Evolutionary conservation across 805 yeast species (phyloP), one percentile per base, ranked within the genome.

Genomic region (Komagataella phaffii): DNA sequence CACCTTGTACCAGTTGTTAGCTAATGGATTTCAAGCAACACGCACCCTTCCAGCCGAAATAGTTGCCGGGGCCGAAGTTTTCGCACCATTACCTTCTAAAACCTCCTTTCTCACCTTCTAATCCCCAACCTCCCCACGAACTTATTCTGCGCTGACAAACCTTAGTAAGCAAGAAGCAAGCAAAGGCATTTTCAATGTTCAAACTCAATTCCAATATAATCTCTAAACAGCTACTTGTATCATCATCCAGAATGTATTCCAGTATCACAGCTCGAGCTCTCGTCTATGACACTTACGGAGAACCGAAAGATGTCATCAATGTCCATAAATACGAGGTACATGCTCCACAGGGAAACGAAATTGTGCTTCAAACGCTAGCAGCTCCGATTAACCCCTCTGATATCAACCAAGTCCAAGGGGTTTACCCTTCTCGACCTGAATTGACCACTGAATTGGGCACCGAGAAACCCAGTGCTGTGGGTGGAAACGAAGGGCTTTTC

Each of bases 401-500:
- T 63, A 71, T 88, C 62, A 85, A 85, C 61, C 96, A 89, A 64
- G 71, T 83, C 45, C 87, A 82, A 63, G 97, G 96, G 18, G 87
- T 83, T 0, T 90, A 90, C 58, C 95, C 96, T 1, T 77, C 88
- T 8, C 77, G 73, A 53, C 95, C 96, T 0, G 79, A 72, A 46
- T 73, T 81, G 52, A 71, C 76, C 23, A 60, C 64, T 4, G 79
- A 66, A 49, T 80, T 77, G 53, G 80, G 81, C 6, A 77, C 87
- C 1, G 67, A 68, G 3, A 77, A 74, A 46, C 90, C 95, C 2
- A 69, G 80, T 7, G 95, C 95, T 4, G 83, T 88, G 48, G 88
- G 90, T 44, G 99, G 99, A 51, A 93, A 93, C 64, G 99, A 91
- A 67, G 98, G 96, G 19, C 76, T 88, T 8, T 90, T 87, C 62